Base-by-base conservation (phyloP, 352 stramenopile genomes). In the Globisporangium polare region DNA sequence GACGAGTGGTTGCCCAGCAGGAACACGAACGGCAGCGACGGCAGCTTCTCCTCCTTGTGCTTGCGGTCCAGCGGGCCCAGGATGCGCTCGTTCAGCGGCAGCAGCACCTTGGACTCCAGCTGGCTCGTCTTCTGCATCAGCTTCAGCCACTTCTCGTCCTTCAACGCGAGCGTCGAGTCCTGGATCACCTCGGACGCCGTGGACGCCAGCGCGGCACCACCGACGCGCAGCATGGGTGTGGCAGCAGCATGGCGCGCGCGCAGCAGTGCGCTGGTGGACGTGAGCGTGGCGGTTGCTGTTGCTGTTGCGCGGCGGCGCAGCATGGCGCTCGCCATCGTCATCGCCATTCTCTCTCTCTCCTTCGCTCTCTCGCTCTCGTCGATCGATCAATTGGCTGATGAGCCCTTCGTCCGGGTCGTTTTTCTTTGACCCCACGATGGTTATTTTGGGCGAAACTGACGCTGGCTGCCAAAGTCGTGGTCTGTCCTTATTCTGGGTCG, bases 1-100 rank as follows among this genome's bases (percentile, higher is more conserved):
- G 85, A 98, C 60, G 94, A 99, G 76, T 99, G 98, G 80, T 99
- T 99, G 26, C 98, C 98, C 20, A 99, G 81, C 27, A 99, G 63
- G 59, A 99, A 99, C 26, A 99, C 97, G 66, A 99, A 99, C 6
- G 98, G 98, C 65, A 99, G 85, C 58, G 90, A 88, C 27, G 92
- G 96, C 60, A 97, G 76, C 67, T 96, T 94, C 65, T 96, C 92
- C 41, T 95, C 89, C 46, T 91, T 85, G 72, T 97, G 76, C 43
- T 90, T 90, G 63, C 83, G 83, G 68, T 97, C 94, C 42, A 97
- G 66, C 31, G 91, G 91, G 0, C 91, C 91, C 39, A 92, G 69
- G 13, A 95, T 73, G 55, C 85, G 85, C 76, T 95, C 86, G 71
- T 95, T 95, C 22, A 95, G 71, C 41, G 86, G 86, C 65, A 95